phyloP scores from a whole-genome alignment of 306 rosid genomes.

The Acacia confusa region DNA sequence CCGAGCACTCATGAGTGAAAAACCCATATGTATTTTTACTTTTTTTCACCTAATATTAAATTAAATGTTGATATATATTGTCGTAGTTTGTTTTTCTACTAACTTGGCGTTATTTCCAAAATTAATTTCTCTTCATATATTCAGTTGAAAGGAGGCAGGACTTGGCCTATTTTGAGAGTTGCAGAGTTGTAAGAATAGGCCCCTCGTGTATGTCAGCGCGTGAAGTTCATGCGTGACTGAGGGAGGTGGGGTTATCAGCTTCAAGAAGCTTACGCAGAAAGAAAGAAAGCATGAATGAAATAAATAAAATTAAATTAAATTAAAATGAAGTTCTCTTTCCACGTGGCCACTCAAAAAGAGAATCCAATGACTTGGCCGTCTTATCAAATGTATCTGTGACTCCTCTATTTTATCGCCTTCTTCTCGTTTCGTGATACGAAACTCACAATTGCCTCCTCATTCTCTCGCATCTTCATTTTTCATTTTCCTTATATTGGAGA shows the following conservation, averaged over 20 bases:
- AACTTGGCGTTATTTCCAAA: background rate
- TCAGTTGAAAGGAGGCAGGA: background rate
- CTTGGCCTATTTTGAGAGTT: background rate
- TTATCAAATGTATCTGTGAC: background rate
- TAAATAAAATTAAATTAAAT: background rate
- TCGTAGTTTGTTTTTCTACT: no score
- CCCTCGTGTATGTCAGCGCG: conserved; percentile 6
- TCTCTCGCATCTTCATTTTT: no score
- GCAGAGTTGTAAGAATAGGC: background rate
- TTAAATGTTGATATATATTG: no score
- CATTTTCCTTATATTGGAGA: no score
- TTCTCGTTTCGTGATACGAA: background rate
- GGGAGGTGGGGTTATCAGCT: background rate
- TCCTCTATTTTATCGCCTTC: background rate
- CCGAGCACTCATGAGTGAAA: no score
- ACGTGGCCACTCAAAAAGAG: conserved; percentile 16
- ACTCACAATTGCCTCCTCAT: background rate
- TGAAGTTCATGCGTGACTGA: background rate
- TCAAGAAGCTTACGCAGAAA: background rate
- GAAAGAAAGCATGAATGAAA: background rate
- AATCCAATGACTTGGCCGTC: conserved; percentile 23
- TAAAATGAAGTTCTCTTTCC: background rate
- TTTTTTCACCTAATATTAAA: no score
- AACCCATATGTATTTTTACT: no score
- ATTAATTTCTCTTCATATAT: background rate